Conservation (phyloP, 371 early-diverging fungal species). For the Smittium culicis region DNA sequence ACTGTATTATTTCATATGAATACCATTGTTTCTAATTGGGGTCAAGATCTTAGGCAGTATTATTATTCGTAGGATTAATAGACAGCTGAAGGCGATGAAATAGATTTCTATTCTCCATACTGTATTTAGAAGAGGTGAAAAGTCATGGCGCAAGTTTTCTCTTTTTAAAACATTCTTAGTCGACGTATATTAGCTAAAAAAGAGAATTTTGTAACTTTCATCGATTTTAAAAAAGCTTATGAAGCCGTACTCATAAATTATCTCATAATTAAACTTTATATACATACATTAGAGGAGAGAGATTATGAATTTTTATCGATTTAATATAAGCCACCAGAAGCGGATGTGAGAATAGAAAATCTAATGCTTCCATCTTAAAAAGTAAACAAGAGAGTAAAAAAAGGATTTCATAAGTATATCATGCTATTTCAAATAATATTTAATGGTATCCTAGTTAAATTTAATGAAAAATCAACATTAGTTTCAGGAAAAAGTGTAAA, state of each 20-base stretch:
- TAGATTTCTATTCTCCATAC: neutral
- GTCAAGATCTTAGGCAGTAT: neutral
- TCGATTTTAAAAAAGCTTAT: slow-evolving; percentile 5
- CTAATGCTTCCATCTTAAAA: neutral
- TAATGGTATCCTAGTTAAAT: neutral
- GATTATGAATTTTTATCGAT: neutral
- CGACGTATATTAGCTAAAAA: neutral
- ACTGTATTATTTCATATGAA: too few relatives aligned
- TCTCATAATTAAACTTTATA: neutral
- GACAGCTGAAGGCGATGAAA: neutral
- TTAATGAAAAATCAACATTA: neutral
- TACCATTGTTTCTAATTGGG: too few relatives aligned
- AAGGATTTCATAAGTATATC: neutral
- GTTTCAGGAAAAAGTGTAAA: neutral
- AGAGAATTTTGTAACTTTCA: neutral
- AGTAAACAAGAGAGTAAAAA: neutral
- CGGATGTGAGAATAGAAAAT: neutral
- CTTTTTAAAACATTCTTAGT: neutral
- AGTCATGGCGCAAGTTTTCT: neutral
- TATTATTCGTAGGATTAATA: neutral
- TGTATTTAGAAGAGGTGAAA: neutral
- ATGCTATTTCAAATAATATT: neutral
- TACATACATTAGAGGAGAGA: neutral
- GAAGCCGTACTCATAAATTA: neutral
- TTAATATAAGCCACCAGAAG: neutral